Evolutionary conservation across 2,329 filamentous ascomycete genomes (phyloP).

Genomic region (Orbilia brochopaga): DNA sequence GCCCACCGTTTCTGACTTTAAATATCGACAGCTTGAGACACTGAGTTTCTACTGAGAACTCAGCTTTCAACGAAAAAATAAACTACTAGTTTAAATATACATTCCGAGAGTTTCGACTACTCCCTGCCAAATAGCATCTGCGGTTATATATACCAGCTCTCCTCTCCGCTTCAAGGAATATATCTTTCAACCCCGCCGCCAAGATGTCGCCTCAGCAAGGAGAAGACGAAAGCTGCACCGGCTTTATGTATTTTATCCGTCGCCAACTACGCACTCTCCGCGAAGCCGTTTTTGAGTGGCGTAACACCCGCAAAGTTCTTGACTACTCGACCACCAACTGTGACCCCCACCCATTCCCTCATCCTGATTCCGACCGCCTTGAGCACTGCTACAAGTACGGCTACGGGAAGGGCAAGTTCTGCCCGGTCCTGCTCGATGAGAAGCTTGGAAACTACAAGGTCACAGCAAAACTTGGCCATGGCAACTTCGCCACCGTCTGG

Average conservation of each 20-base stretch:
- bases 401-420: constrained; percentile 42
- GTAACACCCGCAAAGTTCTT: constrained; percentile 32
- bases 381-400: constrained; percentile 50
- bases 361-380: constrained; percentile 41
- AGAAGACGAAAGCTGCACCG: constrained; percentile 45
- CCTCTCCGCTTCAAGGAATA: constrained; percentile 27
- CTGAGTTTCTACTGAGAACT: no score
- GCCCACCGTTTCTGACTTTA: constrained; percentile 9
- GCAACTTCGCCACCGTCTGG: constrained; percentile 47
- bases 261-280: constrained; percentile 29
- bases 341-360: constrained; percentile 44
- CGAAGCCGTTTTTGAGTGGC: constrained; percentile 23
- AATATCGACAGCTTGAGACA: constrained; percentile 2
- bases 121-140: background rate
- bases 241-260: constrained; percentile 24
- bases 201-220: constrained; percentile 28
- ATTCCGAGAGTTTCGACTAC: background rate
- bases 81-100: background rate
- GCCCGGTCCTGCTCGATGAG: constrained; percentile 38
- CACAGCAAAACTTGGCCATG: constrained; percentile 47
- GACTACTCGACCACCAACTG: constrained; percentile 36
- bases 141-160: constrained; percentile 48
- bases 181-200: constrained; percentile 23
- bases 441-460: constrained; percentile 38
- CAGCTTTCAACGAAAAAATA: no score